Evolutionary conservation across 345 rosid species (phyloP).

Genomic region (Mallotus nudiflorus): DNA sequence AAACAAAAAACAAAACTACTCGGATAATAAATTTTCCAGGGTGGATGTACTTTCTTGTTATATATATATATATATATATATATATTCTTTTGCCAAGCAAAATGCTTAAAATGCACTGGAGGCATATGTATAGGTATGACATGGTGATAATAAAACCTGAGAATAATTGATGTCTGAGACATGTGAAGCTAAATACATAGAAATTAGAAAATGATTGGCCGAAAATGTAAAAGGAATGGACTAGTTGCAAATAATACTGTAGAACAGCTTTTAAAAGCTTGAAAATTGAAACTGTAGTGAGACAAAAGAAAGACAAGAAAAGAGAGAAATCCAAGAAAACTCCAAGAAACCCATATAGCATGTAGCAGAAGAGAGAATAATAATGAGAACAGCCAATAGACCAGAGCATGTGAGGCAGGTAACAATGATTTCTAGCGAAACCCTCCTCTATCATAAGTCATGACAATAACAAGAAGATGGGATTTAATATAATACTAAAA

Average conservation of each 20-base stretch:
- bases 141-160: no score
- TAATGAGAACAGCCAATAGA: slow-evolving; percentile 12
- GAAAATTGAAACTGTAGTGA: background rate
- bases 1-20: no score
- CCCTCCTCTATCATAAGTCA: no score
- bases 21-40: no score
- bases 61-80: no score
- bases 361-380: slow-evolving; percentile 10
- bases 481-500: background rate
- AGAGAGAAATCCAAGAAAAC: background rate
- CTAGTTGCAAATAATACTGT: background rate
- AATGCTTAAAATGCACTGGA: no score
- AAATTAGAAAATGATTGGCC: no score
- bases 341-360: slow-evolving; percentile 1
- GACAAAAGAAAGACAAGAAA: background rate
- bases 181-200: background rate
- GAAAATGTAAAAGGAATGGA: no score
- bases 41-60: no score
- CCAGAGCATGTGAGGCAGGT: slow-evolving; percentile 29
- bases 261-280: background rate
- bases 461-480: slow-evolving; percentile 17
- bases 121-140: no score
- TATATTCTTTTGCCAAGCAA: no score
- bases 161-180: background rate
- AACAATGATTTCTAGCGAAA: slow-evolving; percentile 20